phyloP scores from a whole-genome alignment of 805 yeast genomes.

The Starmera amethionina region DNA sequence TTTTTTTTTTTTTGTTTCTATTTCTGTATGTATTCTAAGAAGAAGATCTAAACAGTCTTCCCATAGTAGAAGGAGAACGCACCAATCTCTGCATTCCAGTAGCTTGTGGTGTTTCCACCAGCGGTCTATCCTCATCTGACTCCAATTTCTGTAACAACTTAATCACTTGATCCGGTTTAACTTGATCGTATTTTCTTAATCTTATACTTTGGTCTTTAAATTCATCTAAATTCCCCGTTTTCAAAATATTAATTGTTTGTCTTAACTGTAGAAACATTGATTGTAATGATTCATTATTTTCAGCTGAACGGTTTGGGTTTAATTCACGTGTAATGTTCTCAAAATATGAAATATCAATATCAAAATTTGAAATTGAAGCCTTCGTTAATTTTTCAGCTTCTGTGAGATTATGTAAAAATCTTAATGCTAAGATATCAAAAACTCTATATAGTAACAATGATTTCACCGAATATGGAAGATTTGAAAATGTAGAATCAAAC shows the following conservation, averaged over 20 bases:
- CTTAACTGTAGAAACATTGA: slow-evolving; percentile 71
- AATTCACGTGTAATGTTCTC: slow-evolving; percentile 26
- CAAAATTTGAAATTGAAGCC: slow-evolving; percentile 67
- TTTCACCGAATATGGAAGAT: slow-evolving; percentile 68
- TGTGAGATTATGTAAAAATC: slow-evolving; percentile 52
- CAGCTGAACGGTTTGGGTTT: slow-evolving; percentile 1
- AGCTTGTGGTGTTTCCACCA: too few species aligned
- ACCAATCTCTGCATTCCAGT: too few species aligned
- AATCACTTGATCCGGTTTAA: slow-evolving; percentile 65
- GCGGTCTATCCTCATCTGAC: slow-evolving; percentile 2
- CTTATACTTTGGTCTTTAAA: slow-evolving; percentile 47
- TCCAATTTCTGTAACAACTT: slow-evolving; percentile 46
- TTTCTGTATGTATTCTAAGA: too few species aligned
- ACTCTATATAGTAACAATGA: slow-evolving; percentile 78
- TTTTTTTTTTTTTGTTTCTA: too few species aligned
- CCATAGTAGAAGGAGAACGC: too few species aligned
- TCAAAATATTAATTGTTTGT: slow-evolving; percentile 68
- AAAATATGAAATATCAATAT: slow-evolving; percentile 67
- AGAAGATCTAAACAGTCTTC: too few species aligned
- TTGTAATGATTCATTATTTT: slow-evolving; percentile 40
- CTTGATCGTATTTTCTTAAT: slow-evolving; percentile 61
- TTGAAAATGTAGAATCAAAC: slow-evolving; percentile 76
- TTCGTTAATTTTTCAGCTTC: slow-evolving; percentile 39
- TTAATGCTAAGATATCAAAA: slow-evolving; percentile 72
- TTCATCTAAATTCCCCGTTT: slow-evolving; percentile 52